Percentiles rank a stretch among this genome's conserved stretches.
Evolutionary conservation across 768 basidiomycete species (phyloP).

Genomic region (Cystofilobasidium macerans): DNA sequence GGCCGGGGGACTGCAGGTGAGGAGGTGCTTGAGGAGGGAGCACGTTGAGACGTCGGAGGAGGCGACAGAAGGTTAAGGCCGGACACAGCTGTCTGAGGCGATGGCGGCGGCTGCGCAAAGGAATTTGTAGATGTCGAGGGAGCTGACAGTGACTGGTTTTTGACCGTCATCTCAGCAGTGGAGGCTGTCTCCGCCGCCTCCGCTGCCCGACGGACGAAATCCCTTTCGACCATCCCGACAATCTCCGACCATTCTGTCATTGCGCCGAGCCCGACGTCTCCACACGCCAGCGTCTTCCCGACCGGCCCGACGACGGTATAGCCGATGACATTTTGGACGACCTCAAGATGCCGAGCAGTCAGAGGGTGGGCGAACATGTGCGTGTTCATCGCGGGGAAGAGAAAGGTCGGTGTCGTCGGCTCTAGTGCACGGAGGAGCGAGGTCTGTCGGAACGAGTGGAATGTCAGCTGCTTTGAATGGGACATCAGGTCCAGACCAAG

Average conservation of each 20-base stretch:
- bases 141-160: too few species aligned
- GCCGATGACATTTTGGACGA: constrained; percentile 60
- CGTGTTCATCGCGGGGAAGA: constrained; percentile 99
- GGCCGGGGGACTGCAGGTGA: not conserved
- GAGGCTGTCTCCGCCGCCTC: too few species aligned
- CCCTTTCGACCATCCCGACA: constrained; percentile 37
- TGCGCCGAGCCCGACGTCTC: constrained; percentile 84
- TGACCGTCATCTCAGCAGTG: not conserved
- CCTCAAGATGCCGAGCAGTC: constrained; percentile 67
- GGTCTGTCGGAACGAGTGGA: constrained; percentile 37
- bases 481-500: constrained; percentile 28
- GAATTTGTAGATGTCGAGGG: too few species aligned
- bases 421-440: constrained; percentile 66
- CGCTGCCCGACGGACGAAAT: not conserved
- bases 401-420: constrained; percentile 70
- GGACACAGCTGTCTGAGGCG: not conserved
- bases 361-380: constrained; percentile 93
- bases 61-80: not conserved
- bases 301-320: constrained; percentile 80
- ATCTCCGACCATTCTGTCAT: constrained; percentile 96
- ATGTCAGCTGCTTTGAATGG: not conserved
- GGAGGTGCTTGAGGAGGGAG: too few species aligned
- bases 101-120: too few species aligned
- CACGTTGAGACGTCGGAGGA: not conserved
- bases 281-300: constrained; percentile 78